These are phyloP conservation scores for Pleurozium schreberi DNA, from an alignment of 225 moss, liverwort and hornwort genomes.

Conservation along the genomic window DNA sequence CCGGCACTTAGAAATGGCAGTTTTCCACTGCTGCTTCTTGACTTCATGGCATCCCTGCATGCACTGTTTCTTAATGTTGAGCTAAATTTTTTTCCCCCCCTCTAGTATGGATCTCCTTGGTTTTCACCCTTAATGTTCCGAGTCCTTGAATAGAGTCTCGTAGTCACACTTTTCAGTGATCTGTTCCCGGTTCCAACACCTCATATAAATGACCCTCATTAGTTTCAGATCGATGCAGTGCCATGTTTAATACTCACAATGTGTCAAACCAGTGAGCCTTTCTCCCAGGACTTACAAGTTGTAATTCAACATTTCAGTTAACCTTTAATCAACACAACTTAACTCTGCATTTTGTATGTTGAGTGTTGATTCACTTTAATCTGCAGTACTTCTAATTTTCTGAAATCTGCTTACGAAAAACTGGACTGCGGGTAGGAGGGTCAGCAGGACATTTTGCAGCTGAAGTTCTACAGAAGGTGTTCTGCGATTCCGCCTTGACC, in stretches of 20 bases:
- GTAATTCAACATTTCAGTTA: background rate
- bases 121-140: background rate
- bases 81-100: background rate
- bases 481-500: slow-evolving; percentile 66
- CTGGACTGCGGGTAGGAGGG: slow-evolving; percentile 29
- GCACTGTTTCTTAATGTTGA: background rate
- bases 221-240: background rate
- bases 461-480: slow-evolving; percentile 70
- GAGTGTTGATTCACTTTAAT: slow-evolving; percentile 10
- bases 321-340: background rate
- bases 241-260: background rate
- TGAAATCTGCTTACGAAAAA: slow-evolving; percentile 1
- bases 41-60: background rate
- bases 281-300: background rate
- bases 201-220: background rate
- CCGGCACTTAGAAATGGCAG: background rate
- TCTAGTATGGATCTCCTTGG: background rate
- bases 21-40: background rate
- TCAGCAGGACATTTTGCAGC: slow-evolving; percentile 70
- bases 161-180: background rate
- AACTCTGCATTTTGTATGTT: slow-evolving; percentile 3
- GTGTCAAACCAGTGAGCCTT: background rate
- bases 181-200: background rate
- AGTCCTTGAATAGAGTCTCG: background rate
- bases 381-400: background rate